Evolutionary conservation across 306 rosid genomes (phyloP).

Genomic region (Alnus rubra): DNA sequence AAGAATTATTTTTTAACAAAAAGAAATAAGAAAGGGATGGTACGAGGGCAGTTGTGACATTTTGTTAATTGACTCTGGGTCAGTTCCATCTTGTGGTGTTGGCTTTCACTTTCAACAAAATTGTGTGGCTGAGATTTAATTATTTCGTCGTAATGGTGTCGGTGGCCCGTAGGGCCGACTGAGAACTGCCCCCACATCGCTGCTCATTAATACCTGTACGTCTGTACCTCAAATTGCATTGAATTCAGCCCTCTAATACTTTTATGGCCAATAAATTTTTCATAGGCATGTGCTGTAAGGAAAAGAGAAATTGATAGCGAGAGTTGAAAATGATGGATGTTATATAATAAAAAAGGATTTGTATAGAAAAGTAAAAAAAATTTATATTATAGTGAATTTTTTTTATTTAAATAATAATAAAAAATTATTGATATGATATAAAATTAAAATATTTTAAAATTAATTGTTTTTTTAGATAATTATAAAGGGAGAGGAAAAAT

Average conservation of each 20-base stretch:
- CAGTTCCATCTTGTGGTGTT: constrained; percentile 1
- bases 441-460: too few species aligned
- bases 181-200: neutral
- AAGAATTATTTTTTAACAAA: neutral
- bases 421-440: too few species aligned
- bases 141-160: constrained; percentile 8
- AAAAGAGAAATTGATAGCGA: too few species aligned
- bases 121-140: neutral
- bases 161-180: constrained; percentile 7
- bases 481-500: too few species aligned
- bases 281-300: neutral
- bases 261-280: neutral
- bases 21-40: neutral
- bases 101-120: neutral
- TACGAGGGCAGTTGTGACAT: neutral
- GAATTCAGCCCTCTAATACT: neutral
- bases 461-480: too few species aligned
- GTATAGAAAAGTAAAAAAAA: too few species aligned
- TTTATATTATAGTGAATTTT: too few species aligned
- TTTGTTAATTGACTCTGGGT: neutral
- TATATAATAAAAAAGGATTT: too few species aligned
- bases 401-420: too few species aligned
- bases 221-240: neutral
- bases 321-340: too few species aligned
- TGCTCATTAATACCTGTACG: neutral